Evolutionary conservation across 495 filamentous ascomycete genomes (phyloP), one percentile per base, ranked within the genome.

Genomic region (Opeltia flavorubescens): DNA sequence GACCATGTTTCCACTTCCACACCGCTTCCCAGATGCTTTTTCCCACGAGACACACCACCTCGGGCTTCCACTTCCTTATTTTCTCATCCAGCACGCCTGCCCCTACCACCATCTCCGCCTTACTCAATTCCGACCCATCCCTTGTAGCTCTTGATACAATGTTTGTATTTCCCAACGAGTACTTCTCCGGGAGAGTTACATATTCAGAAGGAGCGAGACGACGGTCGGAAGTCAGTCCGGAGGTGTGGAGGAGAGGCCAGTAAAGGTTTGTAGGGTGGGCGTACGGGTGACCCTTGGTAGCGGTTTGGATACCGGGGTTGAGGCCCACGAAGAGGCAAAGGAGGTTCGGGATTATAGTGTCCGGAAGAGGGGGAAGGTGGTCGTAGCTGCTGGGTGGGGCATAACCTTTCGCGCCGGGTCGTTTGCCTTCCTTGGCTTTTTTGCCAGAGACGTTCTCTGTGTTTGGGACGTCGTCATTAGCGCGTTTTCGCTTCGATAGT

Each of bases 21-120:
- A 95, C 65, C 48, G 78, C 80, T 68, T 95, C 87, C 89, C 89
- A 95, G 44, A 95, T 94, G 51, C 81, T 74, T 68, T 95, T 95
- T 3, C 89, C 89, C 1, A 94, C 86, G 2, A 95, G 63, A 54
- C 79, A 85, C 4, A 91, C 84, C 6, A 64, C 74, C 66, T 91
- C 84, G 0, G 89, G 89, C 49, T 70, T 70, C 60, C 72, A 86
- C 35, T 51, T 62, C 6, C 79, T 66, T 5, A 88, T 69, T 62
- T 95, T 95, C 0, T 64, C 72, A 52, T 94, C 84, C 8, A 94
- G 69, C 0, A 79, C 57, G 0, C 65, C 64, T 7, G 91, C 86
- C 1, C 84, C 81, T 0, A 63, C 83, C 52, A 86, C 78, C 83
- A 94, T 88, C 62, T 95, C 89, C 13, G 59, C 60, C 27, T 74